Base-by-base conservation (phyloP, 768 basidiomycete species). In the Lactifluus pinguis region DNA sequence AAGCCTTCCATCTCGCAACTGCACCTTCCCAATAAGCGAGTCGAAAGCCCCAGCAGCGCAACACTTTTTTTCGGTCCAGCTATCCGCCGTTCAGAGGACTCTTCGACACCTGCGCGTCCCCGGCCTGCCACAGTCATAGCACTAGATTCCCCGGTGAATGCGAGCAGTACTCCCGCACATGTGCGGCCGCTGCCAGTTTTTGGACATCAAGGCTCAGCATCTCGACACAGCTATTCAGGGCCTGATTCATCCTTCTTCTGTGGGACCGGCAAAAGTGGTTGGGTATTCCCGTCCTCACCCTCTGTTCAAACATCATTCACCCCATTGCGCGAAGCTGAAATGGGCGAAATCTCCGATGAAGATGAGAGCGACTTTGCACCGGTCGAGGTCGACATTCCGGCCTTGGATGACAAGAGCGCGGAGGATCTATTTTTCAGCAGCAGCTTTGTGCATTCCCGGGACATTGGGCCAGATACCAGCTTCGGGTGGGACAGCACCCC, bases 391-490 rank as follows among this genome's bases (percentile, higher is more conserved):
- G 63, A 57, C 45, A 48, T 65, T n/a, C 50, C 5, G n/a, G 21
- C 63, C 1, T 60, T 64, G 49, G 49, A 64, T 39, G 53, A 41
- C 17, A 57, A 58, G 29, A 58, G 59, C 36, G 63, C 59, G 6
- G 65, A 66, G 36, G 65, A 66, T 36, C 57, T 66, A 15, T 66
- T 66, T 49, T 66, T 66, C 57, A 61, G 65, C 56, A 66, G 63
- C 45, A 65, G 65, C 54, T 65, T 66, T 57, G 34, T n/a, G 29
- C 52, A 45, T 25, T 55, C 64, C 21, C 60, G 52, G 8, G 65
- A 61, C 21, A 52, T 65, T 21, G 63, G 65, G 14, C 13, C 59
- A 25, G 65, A 66, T 25, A 65, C 64, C 44, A 66, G 65, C 41
- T 65, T 66, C 29, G 63, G 59, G 9, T 66, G 65, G 65, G 64